Conservation (phyloP, 805 yeast genomes). For the Priceomyces haplophilus region DNA sequence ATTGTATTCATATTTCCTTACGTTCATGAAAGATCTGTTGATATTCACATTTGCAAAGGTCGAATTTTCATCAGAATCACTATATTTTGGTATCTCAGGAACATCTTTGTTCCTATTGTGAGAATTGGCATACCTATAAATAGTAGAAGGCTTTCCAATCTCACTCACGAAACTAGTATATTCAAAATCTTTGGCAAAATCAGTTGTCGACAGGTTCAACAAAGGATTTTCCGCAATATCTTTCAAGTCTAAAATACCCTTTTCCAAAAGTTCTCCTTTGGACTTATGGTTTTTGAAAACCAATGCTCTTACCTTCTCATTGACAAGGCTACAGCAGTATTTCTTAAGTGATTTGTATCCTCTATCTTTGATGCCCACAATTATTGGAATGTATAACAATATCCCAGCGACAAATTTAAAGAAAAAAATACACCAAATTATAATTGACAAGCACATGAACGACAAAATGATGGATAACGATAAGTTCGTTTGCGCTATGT, state of each 20-base stretch:
- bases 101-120: background rate
- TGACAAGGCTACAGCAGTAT: constrained; percentile 59
- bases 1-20: background rate
- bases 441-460: constrained; percentile 71
- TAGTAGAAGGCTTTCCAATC: constrained; percentile 4
- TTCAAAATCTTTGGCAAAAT: constrained; percentile 7
- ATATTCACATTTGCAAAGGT: background rate
- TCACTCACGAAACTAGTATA: constrained; percentile 2
- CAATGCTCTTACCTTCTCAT: constrained; percentile 52
- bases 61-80: background rate
- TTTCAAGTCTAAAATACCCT: constrained; percentile 24
- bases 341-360: constrained; percentile 50
- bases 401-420: constrained; percentile 54
- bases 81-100: background rate
- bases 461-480: constrained; percentile 70
- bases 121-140: background rate
- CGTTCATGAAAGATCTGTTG: background rate
- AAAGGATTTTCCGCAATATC: constrained; percentile 29
- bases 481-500: constrained; percentile 58
- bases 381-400: constrained; percentile 49
- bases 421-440: constrained; percentile 70
- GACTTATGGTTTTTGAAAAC: constrained; percentile 43
- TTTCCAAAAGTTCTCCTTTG: constrained; percentile 28
- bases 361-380: constrained; percentile 38
- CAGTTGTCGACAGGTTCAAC: constrained; percentile 16